Evolutionary conservation across 768 basidiomycete genomes (phyloP).

Genomic region (Dioszegia hungarica): DNA sequence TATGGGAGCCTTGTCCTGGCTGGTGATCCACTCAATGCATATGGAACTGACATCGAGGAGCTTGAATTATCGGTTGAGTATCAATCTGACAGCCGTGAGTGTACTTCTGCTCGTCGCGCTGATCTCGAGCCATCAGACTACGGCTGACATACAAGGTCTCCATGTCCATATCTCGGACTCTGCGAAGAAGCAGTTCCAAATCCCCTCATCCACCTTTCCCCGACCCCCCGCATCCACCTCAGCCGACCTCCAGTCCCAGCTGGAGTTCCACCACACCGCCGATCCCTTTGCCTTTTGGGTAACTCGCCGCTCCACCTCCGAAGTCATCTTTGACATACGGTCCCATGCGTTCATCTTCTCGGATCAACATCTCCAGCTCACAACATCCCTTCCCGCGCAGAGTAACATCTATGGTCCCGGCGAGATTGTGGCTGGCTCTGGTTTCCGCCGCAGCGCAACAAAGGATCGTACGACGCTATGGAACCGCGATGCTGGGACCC

Average conservation of each 20-base stretch:
- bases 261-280: slow-evolving; percentile 62
- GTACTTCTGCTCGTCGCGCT: not conserved
- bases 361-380: slow-evolving; percentile 69
- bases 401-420: slow-evolving; percentile 75
- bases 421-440: slow-evolving; percentile 49
- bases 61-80: slow-evolving; percentile 25
- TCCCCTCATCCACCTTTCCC: slow-evolving; percentile 55
- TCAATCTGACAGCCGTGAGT: slow-evolving; percentile 14
- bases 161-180: slow-evolving; percentile 50
- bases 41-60: slow-evolving; percentile 20
- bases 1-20: slow-evolving; percentile 5
- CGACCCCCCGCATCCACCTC: slow-evolving; percentile 14
- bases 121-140: not conserved
- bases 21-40: slow-evolving; percentile 13
- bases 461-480: slow-evolving; percentile 11
- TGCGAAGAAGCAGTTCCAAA: slow-evolving; percentile 58
- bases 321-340: slow-evolving; percentile 66
- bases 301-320: slow-evolving; percentile 60
- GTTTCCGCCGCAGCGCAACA: slow-evolving; percentile 1
- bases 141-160: slow-evolving; percentile 21
- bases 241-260: slow-evolving; percentile 52
- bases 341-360: slow-evolving; percentile 66
- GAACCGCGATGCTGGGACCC: slow-evolving; percentile 16
- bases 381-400: slow-evolving; percentile 58
- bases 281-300: slow-evolving; percentile 66